Percentiles rank a stretch among this genome's conserved stretches.
Evolutionary conservation across 495 filamentous ascomycete genomes (phyloP).

Genomic region (Neohortaea acidophila): DNA sequence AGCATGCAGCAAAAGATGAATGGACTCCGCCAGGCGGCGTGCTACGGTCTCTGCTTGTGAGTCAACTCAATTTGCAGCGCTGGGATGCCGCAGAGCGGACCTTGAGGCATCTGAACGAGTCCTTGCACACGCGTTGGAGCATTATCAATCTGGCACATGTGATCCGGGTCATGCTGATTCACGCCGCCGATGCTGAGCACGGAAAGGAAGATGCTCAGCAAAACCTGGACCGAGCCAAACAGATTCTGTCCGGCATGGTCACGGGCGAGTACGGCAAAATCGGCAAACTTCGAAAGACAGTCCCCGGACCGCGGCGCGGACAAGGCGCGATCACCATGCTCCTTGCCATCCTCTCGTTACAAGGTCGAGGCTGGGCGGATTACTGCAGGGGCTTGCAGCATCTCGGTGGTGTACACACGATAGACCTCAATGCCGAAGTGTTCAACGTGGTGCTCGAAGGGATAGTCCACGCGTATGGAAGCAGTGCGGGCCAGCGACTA

Average conservation of each 20-base stretch:
- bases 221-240: not conserved
- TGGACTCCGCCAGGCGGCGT: constrained; percentile 22
- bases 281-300: not conserved
- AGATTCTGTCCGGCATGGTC: not conserved
- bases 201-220: not conserved
- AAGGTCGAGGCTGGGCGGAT: constrained; percentile 5
- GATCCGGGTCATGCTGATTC: constrained; percentile 13
- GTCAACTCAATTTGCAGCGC: constrained; percentile 31
- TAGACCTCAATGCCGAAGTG: constrained; percentile 11
- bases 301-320: no score
- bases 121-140: constrained; percentile 10
- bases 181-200: not conserved
- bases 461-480: constrained; percentile 34
- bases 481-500: no score
- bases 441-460: constrained; percentile 37
- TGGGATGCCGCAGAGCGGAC: constrained; percentile 36
- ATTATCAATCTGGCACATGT: constrained; percentile 19
- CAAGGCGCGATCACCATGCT: no score
- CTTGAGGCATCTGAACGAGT: constrained; percentile 30
- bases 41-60: constrained; percentile 36
- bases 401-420: no score
- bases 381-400: no score
- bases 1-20: not conserved
- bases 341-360: constrained; percentile 1
- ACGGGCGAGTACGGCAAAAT: not conserved